Conservation (phyloP, 2,329 filamentous ascomycete species). For the Albifimbria verrucaria region DNA sequence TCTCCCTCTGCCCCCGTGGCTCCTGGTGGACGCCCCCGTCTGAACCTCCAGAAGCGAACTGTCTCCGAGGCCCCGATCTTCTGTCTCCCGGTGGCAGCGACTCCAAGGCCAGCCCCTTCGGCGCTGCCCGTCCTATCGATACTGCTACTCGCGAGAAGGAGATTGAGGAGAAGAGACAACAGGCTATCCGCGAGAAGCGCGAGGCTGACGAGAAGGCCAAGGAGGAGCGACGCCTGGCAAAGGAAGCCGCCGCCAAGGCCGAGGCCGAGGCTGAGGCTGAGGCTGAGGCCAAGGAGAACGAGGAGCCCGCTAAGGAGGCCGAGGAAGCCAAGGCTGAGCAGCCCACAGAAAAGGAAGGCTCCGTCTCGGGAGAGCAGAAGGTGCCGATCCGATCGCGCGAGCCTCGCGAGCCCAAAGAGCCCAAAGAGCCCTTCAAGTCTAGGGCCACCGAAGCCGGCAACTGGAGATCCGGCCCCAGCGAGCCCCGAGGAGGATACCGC, state of each 20-base stretch:
- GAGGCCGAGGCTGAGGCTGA: slow-evolving; percentile 35
- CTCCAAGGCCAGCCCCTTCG: slow-evolving; percentile 88
- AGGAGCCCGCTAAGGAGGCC: slow-evolving; percentile 26
- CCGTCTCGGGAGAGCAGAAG: slow-evolving; percentile 45
- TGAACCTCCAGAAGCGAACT: slow-evolving; percentile 89
- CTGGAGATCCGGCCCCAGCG: slow-evolving; percentile 54
- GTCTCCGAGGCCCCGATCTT: slow-evolving; percentile 67
- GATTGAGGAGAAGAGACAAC: slow-evolving; percentile 81
- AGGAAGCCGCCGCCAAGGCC: slow-evolving; percentile 51
- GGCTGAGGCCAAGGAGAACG: slow-evolving; percentile 29
- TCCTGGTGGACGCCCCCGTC: slow-evolving; percentile 65
- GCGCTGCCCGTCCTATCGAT: slow-evolving; percentile 89
- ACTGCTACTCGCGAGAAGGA: slow-evolving; percentile 85
- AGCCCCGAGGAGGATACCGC: slow-evolving; percentile 41
- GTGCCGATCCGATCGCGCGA: slow-evolving; percentile 36
- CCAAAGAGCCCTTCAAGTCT: slow-evolving; percentile 45
- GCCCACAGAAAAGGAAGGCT: slow-evolving; percentile 27
- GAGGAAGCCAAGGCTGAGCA: slow-evolving; percentile 29
- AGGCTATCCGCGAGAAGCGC: slow-evolving; percentile 74
- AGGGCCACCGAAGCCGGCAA: slow-evolving; percentile 56
- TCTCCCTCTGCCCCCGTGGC: slow-evolving; percentile 51
- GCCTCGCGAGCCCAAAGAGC: slow-evolving; percentile 39
- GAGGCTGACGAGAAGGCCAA: slow-evolving; percentile 84
- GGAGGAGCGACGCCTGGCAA: slow-evolving; percentile 64
- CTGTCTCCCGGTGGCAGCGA: slow-evolving; percentile 55